A percentile compares a stretch with the other conserved stretches of the same genome.
Evolutionary conservation across 441 rosid species (phyloP).

Genomic region (Macaranga tanarius): DNA sequence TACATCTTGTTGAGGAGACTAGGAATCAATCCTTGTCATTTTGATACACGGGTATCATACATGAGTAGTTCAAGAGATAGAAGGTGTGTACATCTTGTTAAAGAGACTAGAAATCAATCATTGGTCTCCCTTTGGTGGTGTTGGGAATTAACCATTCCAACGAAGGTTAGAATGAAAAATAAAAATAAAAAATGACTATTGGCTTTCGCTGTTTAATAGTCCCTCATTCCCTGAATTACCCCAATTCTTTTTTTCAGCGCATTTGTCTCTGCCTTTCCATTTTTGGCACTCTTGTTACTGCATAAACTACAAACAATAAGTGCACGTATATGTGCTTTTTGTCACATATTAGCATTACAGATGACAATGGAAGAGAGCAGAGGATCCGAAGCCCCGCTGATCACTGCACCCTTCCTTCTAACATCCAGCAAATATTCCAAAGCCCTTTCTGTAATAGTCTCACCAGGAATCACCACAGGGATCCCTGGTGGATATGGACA

Average conservation of each 20-base stretch:
- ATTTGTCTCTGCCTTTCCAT: background rate
- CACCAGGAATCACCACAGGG: slow-evolving; percentile 54
- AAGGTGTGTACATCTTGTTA: too few species aligned
- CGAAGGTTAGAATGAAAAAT: too few species aligned
- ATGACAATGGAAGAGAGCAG: slow-evolving; percentile 42
- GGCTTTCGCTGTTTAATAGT: background rate
- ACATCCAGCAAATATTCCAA: slow-evolving; percentile 43
- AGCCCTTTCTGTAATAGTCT: slow-evolving; percentile 43
- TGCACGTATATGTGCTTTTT: background rate
- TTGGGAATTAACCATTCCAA: too few species aligned
- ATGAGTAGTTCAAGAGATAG: too few species aligned
- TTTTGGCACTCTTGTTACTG: too few species aligned
- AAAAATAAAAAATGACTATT: too few species aligned
- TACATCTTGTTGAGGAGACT: too few species aligned
- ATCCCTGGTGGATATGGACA: slow-evolving; percentile 69
- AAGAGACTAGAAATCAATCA: too few species aligned
- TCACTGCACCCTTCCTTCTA: slow-evolving; percentile 36
- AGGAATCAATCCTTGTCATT: too few species aligned
- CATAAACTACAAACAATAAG: background rate
- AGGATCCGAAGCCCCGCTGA: slow-evolving; percentile 58
- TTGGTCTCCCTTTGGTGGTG: too few species aligned
- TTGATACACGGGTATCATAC: background rate
- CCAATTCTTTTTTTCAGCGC: background rate
- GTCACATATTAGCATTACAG: slow-evolving; percentile 28
- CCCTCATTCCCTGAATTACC: background rate